Evolutionary conservation across 23 red algal species (phyloP).

Genomic region (Gracilaria domingensis): DNA sequence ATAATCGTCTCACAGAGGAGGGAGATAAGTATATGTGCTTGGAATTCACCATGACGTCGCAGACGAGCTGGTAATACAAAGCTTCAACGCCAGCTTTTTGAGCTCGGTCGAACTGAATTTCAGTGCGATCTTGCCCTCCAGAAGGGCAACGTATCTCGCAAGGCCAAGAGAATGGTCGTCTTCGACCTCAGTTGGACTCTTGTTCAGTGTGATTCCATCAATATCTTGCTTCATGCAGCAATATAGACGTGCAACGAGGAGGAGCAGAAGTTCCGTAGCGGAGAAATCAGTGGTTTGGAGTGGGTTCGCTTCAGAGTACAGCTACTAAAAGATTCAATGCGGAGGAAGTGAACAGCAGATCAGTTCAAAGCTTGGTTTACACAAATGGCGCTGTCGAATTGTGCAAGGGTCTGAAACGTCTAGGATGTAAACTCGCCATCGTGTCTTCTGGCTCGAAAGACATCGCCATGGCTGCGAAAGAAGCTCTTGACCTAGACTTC

Average conservation of each 20-base stretch:
- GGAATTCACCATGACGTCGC: conserved; percentile 60
- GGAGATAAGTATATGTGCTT: conserved; percentile 70
- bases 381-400: conserved; percentile 86
- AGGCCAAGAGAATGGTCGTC: conserved; percentile 95
- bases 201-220: conserved; percentile 85
- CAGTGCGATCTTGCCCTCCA: conserved; percentile 90
- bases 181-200: conserved; percentile 99
- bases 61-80: not conserved
- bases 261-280: conserved; percentile 31
- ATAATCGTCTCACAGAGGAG: conserved; percentile 67
- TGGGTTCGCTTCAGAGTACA: conserved; percentile 61
- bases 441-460: conserved; percentile 81
- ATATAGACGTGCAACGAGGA: not conserved
- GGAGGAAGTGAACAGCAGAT: conserved; percentile 3
- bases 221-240: conserved; percentile 82
- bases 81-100: conserved; percentile 46
- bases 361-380: conserved; percentile 52
- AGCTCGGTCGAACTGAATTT: conserved; percentile 51
- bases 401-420: conserved; percentile 78
- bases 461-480: conserved; percentile 80
- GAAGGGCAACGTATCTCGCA: conserved; percentile 67
- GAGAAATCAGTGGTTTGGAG: conserved; percentile 30
- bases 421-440: conserved; percentile 91
- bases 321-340: conserved; percentile 23
- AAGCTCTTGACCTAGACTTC: conserved; percentile 84